These are phyloP conservation scores for Hemisphaericaspora subhashii DNA, from an alignment of 1,139 yeast species.

Conservation along the genomic window DNA sequence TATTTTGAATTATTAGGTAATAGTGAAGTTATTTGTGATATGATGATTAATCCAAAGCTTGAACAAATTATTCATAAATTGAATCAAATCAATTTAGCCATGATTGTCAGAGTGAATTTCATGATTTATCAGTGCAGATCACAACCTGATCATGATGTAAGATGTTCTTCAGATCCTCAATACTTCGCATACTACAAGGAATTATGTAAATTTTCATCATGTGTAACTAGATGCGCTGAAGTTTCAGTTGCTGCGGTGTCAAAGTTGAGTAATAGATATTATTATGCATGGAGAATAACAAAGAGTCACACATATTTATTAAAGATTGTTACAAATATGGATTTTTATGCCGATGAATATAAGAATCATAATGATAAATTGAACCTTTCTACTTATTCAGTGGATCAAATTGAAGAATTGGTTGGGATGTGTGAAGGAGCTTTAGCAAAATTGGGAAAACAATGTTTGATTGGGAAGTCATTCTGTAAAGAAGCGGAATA, in stretches of 20 bases:
- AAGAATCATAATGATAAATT: constrained; percentile 13
- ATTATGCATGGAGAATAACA: constrained; percentile 52
- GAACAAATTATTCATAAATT: constrained; percentile 41
- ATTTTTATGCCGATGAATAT: constrained; percentile 30
- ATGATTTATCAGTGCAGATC: constrained; percentile 19
- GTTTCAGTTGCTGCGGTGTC: constrained; percentile 37
- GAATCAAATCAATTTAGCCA: constrained; percentile 33
- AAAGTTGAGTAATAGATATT: constrained; percentile 44
- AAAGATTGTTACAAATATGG: constrained; percentile 26
- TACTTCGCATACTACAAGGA: constrained; percentile 23
- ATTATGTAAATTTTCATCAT: constrained; percentile 30
- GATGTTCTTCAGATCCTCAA: constrained; percentile 16
- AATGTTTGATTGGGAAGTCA: constrained; percentile 12
- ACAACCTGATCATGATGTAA: constrained; percentile 19
- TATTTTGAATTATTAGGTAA: constrained; percentile 34
- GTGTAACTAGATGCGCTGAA: constrained; percentile 36
- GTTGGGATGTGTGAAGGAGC: constrained; percentile 28
- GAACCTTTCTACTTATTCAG: constrained; percentile 16
- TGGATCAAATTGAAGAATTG: constrained; percentile 29
- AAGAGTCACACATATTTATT: constrained; percentile 41
- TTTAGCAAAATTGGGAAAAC: constrained; percentile 22
- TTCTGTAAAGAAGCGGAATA: constrained; percentile 14
- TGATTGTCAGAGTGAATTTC: constrained; percentile 31
- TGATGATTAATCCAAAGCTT: constrained; percentile 42
- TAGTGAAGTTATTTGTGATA: constrained; percentile 35